These are phyloP conservation scores for Termitomyces bulborhizus DNA, from an alignment of 768 basidiomycete genomes.

Conservation along the genomic window DNA sequence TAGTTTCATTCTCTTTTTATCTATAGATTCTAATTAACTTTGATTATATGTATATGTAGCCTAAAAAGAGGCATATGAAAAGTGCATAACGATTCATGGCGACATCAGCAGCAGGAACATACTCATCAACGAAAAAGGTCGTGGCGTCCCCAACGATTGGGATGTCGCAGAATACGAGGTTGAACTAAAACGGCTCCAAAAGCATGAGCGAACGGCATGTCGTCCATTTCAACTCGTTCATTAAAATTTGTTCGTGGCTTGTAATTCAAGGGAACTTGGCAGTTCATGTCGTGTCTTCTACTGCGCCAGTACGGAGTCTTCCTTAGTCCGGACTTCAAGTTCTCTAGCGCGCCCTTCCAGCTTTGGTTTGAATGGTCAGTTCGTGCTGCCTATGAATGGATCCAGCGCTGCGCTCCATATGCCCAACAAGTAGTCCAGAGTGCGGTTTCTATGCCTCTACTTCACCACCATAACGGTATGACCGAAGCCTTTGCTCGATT, in stretches of 20 bases:
- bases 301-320: background rate
- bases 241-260: background rate
- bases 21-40: no score
- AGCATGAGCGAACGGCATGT: background rate
- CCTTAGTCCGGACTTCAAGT: background rate
- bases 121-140: no score
- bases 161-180: no score
- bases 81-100: no score
- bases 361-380: background rate
- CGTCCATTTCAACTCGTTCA: background rate
- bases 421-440: background rate
- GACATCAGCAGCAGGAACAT: no score
- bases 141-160: no score
- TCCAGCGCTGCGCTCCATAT: background rate
- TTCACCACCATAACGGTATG: background rate
- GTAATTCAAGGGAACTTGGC: background rate
- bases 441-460: background rate
- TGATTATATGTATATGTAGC: no score
- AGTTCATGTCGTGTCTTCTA: background rate
- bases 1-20: no score
- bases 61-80: no score
- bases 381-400: background rate
- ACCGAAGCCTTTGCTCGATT: background rate
- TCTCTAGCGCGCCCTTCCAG: background rate
- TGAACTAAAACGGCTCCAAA: background rate